A percentile compares a stretch with the other conserved stretches of the same genome.
These are phyloP conservation scores for Fusarium camptoceras DNA, from an alignment of 2,329 filamentous ascomycete genomes.

Conservation along the genomic window DNA sequence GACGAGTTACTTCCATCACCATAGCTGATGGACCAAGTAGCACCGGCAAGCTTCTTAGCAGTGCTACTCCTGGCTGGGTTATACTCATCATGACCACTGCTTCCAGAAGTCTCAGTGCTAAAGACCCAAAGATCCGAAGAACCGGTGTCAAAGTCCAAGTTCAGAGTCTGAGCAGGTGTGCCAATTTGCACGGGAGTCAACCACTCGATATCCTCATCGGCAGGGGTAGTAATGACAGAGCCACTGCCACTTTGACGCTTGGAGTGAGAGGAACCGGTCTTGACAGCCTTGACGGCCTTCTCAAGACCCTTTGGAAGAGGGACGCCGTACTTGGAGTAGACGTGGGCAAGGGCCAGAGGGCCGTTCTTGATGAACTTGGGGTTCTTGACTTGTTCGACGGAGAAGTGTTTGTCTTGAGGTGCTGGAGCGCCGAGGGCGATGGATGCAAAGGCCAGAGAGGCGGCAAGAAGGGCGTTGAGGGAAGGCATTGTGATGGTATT, in stretches of 20 bases:
- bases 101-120: conserved; percentile 55
- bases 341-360: conserved; percentile 49
- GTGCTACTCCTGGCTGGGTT: conserved; percentile 55
- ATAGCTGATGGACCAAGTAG: conserved; percentile 57
- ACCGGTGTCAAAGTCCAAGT: conserved; percentile 60
- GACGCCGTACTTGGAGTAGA: conserved; percentile 54
- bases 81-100: conserved; percentile 56
- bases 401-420: conserved; percentile 37
- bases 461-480: conserved; percentile 23
- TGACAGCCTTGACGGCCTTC: conserved; percentile 41
- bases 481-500: conserved; percentile 12
- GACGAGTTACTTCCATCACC: conserved; percentile 57
- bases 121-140: conserved; percentile 63
- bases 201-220: conserved; percentile 53
- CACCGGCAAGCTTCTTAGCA: conserved; percentile 52
- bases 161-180: conserved; percentile 57
- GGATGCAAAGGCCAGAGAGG: conserved; percentile 41
- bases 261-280: neutral
- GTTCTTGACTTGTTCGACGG: conserved; percentile 54
- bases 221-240: conserved; percentile 39
- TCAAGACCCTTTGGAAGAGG: conserved; percentile 49
- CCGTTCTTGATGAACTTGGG: conserved; percentile 51
- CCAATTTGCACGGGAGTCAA: conserved; percentile 57
- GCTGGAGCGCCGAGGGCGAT: conserved; percentile 33
- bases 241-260: conserved; percentile 50